phyloP scores from a whole-genome alignment of 2,329 filamentous ascomycete species.

The Byssothecium circinans region DNA sequence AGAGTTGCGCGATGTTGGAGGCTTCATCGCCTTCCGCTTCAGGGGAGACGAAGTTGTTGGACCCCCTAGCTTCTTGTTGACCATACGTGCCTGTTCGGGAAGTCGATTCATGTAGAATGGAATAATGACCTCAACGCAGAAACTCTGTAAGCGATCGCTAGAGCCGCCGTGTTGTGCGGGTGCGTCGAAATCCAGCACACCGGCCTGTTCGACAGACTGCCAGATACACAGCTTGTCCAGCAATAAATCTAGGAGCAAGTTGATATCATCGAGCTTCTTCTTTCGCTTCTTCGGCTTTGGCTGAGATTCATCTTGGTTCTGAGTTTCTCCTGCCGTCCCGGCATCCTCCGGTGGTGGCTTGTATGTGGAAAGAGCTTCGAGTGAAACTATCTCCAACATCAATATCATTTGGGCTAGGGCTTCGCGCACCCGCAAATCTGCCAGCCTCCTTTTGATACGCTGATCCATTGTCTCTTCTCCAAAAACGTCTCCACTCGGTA shows the following conservation, averaged over 20 bases:
- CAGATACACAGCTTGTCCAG: slow-evolving; percentile 81
- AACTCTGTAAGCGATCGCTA: slow-evolving; percentile 69
- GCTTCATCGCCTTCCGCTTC: slow-evolving; percentile 52
- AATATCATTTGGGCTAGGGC: slow-evolving; percentile 80
- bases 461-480: slow-evolving; percentile 45
- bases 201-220: slow-evolving; percentile 72
- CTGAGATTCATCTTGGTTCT: slow-evolving; percentile 17
- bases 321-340: slow-evolving; percentile 17
- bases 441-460: slow-evolving; percentile 64
- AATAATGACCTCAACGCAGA: slow-evolving; percentile 78
- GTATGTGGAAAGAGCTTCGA: slow-evolving; percentile 56
- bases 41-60: slow-evolving; percentile 63
- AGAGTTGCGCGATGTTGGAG: slow-evolving; percentile 40
- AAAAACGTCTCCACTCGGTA: slow-evolving; percentile 40
- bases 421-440: slow-evolving; percentile 70
- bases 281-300: slow-evolving; percentile 43
- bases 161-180: slow-evolving; percentile 23
- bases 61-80: slow-evolving; percentile 76
- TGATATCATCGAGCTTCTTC: slow-evolving; percentile 68
- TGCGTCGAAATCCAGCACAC: slow-evolving; percentile 38
- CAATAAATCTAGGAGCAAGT: slow-evolving; percentile 69
- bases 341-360: slow-evolving; percentile 30
- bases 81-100: slow-evolving; percentile 68
- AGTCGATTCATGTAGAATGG: slow-evolving; percentile 80
- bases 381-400: slow-evolving; percentile 72